Evolutionary conservation across 2,329 filamentous ascomycete species (phyloP), one percentile per base, ranked within the genome.

Genomic region (Colletotrichum plurivorum): DNA sequence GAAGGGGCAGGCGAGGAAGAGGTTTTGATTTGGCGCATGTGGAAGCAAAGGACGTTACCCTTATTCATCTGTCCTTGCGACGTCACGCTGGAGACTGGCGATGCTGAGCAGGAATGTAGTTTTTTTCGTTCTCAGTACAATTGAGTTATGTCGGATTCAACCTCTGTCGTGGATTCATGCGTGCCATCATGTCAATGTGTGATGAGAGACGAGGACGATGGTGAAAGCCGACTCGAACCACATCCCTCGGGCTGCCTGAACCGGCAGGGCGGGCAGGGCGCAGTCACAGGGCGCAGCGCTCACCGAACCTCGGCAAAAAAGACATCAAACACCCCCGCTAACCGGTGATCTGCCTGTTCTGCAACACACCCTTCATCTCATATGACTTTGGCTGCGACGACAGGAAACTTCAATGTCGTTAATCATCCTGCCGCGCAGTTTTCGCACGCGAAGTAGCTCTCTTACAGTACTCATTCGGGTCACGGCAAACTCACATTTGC

Each of bases 1-100:
- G 41, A 79, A 79, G 0, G 88, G 88, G 7, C 84, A 83, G 74
- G 85, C 87, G 75, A 83, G 88, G 73, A 90, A 88, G 76, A 78
- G 87, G 36, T 81, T 63, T 58, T 72, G 65, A 71, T 51, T 49
- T 20, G 43, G 57, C 22, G 22, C 22, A 36, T 36, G 54, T 56
- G 43, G 15, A 55, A 18, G 55, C 46, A 22, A 55, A 9, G 27
- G 45, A 39, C 22, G 66, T 66, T 69, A 69, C 66, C 66, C 62
- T 49, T 54, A 41, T 54, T 22, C 20, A n/a, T n/a, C 5, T 46
- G 22, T 10, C 22, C 18, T 55, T 22, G 10, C 7, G 55, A 31
- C 31, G 22, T 66, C 20, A 45, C 36, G 8, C 53, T 48, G 43
- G 36, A 16, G 48, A 10, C 31, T 36, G 31, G 31, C 9, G 9